Percentiles rank a stretch among this genome's conserved stretches.
These are phyloP conservation scores for Avena sativa DNA, from an alignment of 176 grass and related monocot species.

Conservation along the genomic window DNA sequence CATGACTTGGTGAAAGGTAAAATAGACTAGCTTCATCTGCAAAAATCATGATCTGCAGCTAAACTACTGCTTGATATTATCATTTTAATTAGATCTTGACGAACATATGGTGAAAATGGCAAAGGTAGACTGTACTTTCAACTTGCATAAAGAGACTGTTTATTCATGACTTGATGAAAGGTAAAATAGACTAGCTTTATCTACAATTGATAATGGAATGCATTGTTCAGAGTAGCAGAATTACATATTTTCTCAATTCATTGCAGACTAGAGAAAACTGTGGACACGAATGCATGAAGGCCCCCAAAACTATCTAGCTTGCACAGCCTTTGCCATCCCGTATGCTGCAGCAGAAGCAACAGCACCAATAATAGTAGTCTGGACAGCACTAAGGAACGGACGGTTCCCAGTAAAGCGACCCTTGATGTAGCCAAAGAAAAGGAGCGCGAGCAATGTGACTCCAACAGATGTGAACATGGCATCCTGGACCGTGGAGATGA, in stretches of 20 bases:
- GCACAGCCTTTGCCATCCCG: conserved; percentile 74
- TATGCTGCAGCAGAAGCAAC: conserved; percentile 84
- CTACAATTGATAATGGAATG: conserved; percentile 26
- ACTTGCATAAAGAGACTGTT: background rate
- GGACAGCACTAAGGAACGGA: conserved; percentile 71
- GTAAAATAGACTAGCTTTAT: conserved; percentile 5
- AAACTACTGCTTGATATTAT: background rate
- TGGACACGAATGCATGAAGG: background rate
- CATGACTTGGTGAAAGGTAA: background rate
- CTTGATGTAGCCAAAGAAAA: conserved; percentile 93
- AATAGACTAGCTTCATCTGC: conserved; percentile 17
- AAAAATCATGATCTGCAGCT: background rate
- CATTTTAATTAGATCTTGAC: conserved; percentile 3
- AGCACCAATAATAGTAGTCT: conserved; percentile 79
- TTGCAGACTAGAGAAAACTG: conserved; percentile 31
- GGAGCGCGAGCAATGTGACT: conserved; percentile 62
- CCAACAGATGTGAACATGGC: conserved; percentile 78
- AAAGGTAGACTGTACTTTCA: conserved; percentile 2
- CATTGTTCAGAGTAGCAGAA: background rate
- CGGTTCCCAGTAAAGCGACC: conserved; percentile 75
- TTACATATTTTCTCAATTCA: conserved; percentile 28
- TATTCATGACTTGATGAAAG: background rate
- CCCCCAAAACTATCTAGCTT: conserved; percentile 49
- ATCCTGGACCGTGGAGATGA: conserved; percentile 62
- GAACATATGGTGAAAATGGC: background rate